Percentiles rank a stretch among this genome's conserved stretches.
Evolutionary conservation across 2,329 filamentous ascomycete genomes (phyloP).

Genomic region (Penicillium sp.): DNA sequence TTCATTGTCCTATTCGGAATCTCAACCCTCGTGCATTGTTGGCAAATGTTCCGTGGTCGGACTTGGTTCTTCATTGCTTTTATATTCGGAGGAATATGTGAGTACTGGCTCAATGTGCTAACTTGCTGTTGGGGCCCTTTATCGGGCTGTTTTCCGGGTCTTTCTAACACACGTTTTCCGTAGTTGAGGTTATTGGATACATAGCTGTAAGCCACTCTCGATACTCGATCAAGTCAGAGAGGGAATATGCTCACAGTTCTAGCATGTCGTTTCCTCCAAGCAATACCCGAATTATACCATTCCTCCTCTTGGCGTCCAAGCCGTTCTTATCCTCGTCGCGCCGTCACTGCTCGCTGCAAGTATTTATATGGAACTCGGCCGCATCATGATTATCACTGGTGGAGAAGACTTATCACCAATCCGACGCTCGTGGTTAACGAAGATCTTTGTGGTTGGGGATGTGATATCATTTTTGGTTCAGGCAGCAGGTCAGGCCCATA

Average conservation of each 20-base stretch:
- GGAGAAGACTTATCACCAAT: constrained; percentile 23
- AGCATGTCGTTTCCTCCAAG: background rate
- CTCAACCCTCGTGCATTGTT: background rate
- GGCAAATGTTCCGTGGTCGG: background rate
- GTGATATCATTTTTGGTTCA: constrained; percentile 31
- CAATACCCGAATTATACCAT: background rate
- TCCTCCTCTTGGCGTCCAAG: constrained; percentile 16
- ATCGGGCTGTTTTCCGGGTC: background rate
- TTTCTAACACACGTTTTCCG: background rate
- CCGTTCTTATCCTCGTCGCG: constrained; percentile 31
- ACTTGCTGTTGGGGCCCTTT: background rate
- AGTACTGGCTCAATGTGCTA: background rate
- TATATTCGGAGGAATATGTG: background rate
- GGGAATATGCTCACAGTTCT: background rate
- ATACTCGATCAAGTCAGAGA: background rate
- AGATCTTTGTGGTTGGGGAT: constrained; percentile 32
- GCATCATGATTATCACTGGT: constrained; percentile 23
- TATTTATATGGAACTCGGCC: constrained; percentile 33
- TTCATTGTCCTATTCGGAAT: background rate
- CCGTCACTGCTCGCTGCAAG: constrained; percentile 32
- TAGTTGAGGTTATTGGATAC: background rate
- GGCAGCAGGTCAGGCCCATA: constrained; percentile 23
- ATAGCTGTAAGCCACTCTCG: background rate
- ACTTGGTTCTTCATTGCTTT: background rate
- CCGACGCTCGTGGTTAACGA: constrained; percentile 26